Evolutionary conservation across 1,284 basidiomycete species (phyloP), one percentile per base, ranked within the genome.

Genomic region (Apiotrichum gracile): DNA sequence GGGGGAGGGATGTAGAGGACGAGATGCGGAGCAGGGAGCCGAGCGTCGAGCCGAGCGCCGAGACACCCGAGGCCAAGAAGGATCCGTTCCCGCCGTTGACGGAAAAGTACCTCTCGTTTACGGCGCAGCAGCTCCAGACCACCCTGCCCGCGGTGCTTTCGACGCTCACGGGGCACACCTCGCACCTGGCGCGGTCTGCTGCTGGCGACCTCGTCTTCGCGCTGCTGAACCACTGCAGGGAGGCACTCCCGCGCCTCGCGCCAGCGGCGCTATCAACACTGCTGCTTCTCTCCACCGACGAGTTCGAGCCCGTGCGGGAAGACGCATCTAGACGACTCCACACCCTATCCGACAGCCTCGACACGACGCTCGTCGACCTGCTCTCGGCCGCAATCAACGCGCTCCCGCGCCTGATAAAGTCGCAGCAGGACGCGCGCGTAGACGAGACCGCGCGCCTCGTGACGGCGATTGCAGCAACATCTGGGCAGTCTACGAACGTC

Each of bases 341-440:
- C 49, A 60, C 74, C 3, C 69, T 88, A 12, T 72, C 85, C 26
- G 25, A 80, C 80, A 22, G 19, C 31, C 27, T 74, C 82, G 47
- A 60, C 54, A 81, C 80, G 27, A 81, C 81, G 1, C 50, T 75
- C 5, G 52, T 67, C 6, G 63, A 71, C 10, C 55, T 77, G 12
- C 66, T 77, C 6, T 13, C 79, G 59, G 83, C 87, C 40, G 82
- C 83, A 54, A 78, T 94, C 31, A 75, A 81, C n/a, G 77, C 84
- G 0, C 76, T 96, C 4, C 88, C 91, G n/a, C 82, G 83, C 12
- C 76, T 87, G 12, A 78, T 93, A 37, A 77, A 80, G 8, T 82
- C 83, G 4, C 83, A 82, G 47, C 81, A 86, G 16, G 88, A 91
- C 61, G 71, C 79, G 13, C 85, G 85, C 67, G 81, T 90, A 14